phyloP scores from a whole-genome alignment of 305 asterid genomes.

The Fraxinus greggii region DNA sequence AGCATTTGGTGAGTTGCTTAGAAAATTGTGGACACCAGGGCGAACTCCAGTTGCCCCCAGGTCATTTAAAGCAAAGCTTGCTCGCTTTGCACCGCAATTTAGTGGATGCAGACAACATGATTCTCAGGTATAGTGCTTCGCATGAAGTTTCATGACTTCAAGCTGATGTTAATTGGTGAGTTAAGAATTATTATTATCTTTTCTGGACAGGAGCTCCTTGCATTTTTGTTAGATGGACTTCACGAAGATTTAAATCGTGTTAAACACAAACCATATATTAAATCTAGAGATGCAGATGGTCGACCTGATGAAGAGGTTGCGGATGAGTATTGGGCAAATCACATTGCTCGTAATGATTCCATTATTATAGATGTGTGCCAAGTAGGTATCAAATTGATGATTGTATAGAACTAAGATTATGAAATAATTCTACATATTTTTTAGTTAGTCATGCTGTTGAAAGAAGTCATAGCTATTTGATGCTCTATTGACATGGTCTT shows the following conservation, averaged over 20 bases:
- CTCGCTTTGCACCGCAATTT: slow-evolving; percentile 97
- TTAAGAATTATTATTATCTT: slow-evolving; percentile 19
- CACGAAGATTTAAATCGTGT: slow-evolving; percentile 99
- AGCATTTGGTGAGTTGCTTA: slow-evolving; percentile 94
- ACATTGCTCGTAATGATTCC: slow-evolving; percentile 91
- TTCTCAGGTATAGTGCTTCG: slow-evolving; percentile 68
- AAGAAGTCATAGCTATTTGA: not conserved
- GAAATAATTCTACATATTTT: not conserved
- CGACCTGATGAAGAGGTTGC: slow-evolving; percentile 97
- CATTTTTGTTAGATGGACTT: slow-evolving; percentile 69
- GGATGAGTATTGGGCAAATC: slow-evolving; percentile 98
- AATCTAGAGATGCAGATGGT: slow-evolving; percentile 94
- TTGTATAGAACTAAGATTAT: not conserved
- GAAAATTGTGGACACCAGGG: slow-evolving; percentile 97
- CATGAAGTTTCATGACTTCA: slow-evolving; percentile 13
- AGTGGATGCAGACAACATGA: slow-evolving; percentile 98
- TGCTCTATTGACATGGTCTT: not conserved
- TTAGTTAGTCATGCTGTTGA: not conserved
- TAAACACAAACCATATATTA: slow-evolving; percentile 86
- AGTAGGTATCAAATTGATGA: not conserved
- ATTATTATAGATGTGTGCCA: not conserved
- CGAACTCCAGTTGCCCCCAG: slow-evolving; percentile 90
- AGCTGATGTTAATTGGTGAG: slow-evolving; percentile 25
- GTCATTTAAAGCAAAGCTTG: slow-evolving; percentile 84
- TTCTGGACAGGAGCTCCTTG: slow-evolving; percentile 51